These are phyloP conservation scores for Phytophthora tentaculata DNA, from an alignment of 352 stramenopile species.

Conservation along the genomic window DNA sequence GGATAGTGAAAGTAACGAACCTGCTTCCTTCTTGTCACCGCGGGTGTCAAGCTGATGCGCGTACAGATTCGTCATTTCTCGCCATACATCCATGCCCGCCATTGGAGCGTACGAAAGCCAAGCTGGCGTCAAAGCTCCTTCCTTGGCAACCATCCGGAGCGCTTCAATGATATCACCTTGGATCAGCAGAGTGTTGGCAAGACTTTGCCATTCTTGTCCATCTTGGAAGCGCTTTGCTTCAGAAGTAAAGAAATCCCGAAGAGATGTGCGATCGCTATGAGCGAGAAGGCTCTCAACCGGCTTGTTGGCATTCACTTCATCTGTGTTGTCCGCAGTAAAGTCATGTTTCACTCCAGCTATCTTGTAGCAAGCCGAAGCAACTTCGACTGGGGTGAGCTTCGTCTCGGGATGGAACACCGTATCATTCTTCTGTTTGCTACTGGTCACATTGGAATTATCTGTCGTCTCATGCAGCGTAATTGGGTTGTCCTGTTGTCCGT, in stretches of 20 bases:
- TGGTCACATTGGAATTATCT: neutral
- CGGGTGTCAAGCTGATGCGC: conserved; percentile 54
- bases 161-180: conserved; percentile 64
- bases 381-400: conserved; percentile 22
- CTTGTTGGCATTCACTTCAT: neutral
- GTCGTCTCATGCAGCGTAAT: conserved; percentile 11
- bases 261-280: conserved; percentile 11
- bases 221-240: conserved; percentile 37
- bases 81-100: conserved; percentile 77
- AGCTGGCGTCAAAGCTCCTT: conserved; percentile 45
- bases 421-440: conserved; percentile 29
- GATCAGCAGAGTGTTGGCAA: conserved; percentile 56
- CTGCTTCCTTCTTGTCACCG: conserved; percentile 55
- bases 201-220: conserved; percentile 57
- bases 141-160: conserved; percentile 59
- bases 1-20: conserved; percentile 21
- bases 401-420: conserved; percentile 39
- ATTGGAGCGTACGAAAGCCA: conserved; percentile 80
- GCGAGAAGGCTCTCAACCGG: conserved; percentile 11
- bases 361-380: conserved; percentile 26
- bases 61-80: conserved; percentile 69
- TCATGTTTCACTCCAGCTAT: conserved; percentile 5
- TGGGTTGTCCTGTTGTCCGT: neutral
- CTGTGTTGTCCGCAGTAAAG: neutral
- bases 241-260: conserved; percentile 24